Percentiles rank a stretch among this genome's conserved stretches.
These are phyloP conservation scores for Mentha longifolia DNA, from an alignment of 257 asterid species.

Conservation along the genomic window DNA sequence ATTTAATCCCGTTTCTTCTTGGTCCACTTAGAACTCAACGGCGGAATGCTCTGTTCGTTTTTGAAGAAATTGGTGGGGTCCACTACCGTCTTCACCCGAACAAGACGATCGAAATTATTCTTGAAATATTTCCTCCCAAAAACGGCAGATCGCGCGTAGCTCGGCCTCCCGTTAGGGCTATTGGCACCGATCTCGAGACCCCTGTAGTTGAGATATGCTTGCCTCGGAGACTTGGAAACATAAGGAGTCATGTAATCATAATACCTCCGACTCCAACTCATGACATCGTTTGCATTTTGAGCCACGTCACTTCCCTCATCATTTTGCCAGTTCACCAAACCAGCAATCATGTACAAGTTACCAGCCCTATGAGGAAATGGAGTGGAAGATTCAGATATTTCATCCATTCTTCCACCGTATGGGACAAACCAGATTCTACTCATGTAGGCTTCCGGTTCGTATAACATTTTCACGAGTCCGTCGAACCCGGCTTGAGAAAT, in stretches of 20 bases:
- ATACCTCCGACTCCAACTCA: background rate
- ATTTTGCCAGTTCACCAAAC: conserved; percentile 6
- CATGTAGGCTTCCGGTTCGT: conserved; percentile 6
- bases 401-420: conserved; percentile 30
- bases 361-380: conserved; percentile 23
- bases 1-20: background rate
- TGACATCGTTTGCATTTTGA: background rate
- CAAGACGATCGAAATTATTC: conserved; percentile 2
- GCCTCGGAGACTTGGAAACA: background rate
- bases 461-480: background rate
- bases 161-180: background rate
- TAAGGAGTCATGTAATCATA: background rate
- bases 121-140: background rate
- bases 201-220: background rate
- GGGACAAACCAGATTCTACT: background rate
- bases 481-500: background rate
- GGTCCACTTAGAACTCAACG: conserved; percentile 6
- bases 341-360: conserved; percentile 1
- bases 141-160: background rate
- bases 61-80: background rate
- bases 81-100: background rate
- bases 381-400: background rate
- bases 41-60: conserved; percentile 2
- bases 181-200: background rate
- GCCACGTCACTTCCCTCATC: background rate